Evolutionary conservation across 345 rosid species (phyloP), one percentile per base, ranked within the genome.

Genomic region (Punica granatum): DNA sequence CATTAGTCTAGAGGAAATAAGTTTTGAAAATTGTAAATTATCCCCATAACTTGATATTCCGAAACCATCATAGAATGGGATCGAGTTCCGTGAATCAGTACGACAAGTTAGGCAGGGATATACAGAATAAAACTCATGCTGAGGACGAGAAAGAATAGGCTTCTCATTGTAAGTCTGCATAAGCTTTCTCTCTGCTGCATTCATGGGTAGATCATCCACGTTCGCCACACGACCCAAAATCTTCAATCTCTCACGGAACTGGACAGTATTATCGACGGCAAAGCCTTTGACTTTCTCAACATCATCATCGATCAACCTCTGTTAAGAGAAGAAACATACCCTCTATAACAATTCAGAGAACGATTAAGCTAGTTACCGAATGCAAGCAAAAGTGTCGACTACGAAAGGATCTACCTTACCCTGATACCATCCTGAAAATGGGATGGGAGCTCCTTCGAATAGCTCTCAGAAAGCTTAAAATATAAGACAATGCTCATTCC

Each of bases 101-200:
- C 18, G 26, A 60, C n/a, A 13, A 18, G 62, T 19, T 19, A 30
- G n/a, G 64, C 64, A 41, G 34, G 44, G 36, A 67, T 84, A 80
- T 74, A 88, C 99, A 35, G 33, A 63, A 83, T 75, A 88, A 69
- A 91, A 94, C 41, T 82, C 88, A 64, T 94, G 99, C 64, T 94
- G 99, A 2, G 99, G 99, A 35, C 99, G 98, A 5, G 99, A 89
- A 66, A 94, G 99, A 69, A 94, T 95, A 15, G 99, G 99, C 72
- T 94, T 94, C 72, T 94, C 99, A 64, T 94, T 94, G 80, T 92
- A 94, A 51, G 98, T 89, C 75, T 89, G 91, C 97, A 94, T 84
- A 48, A 94, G 89, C 73, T 92, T 94, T 76, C 84, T 91, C 85
- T 94, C 98, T 3, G 99, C 83, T 31, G 86, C 84, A 82, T 87